phyloP scores from a whole-genome alignment of 805 yeast species.

The Ogataea wickerhamii region DNA sequence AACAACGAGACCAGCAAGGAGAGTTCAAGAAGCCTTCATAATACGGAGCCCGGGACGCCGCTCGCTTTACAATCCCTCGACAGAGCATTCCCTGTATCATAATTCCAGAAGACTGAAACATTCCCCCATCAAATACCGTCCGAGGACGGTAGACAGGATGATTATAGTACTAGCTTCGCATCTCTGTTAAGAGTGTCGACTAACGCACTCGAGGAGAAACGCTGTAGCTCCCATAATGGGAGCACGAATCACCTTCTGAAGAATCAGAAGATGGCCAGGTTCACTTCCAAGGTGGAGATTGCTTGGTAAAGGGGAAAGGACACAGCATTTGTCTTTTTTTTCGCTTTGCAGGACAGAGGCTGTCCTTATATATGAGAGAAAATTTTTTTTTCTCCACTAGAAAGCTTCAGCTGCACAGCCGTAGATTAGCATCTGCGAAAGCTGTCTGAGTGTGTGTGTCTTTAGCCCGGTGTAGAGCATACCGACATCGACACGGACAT shows the following conservation, averaged over 20 bases:
- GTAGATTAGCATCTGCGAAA: not conserved
- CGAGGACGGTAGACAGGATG: constrained; percentile 23
- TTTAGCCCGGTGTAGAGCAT: too few species aligned
- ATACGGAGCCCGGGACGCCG: constrained; percentile 24
- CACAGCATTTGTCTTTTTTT: too few species aligned
- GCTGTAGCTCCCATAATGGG: constrained; percentile 22
- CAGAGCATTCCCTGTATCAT: constrained; percentile 89
- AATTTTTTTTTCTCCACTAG: constrained; percentile 5
- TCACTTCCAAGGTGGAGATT: constrained; percentile 39
- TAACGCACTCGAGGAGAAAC: constrained; percentile 26
- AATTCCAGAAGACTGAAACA: constrained; percentile 19
- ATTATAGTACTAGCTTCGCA: constrained; percentile 34
- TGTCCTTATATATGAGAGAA: too few species aligned
- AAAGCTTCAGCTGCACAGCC: not conserved
- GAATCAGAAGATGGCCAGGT: constrained; percentile 22
- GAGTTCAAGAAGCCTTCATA: constrained; percentile 53
- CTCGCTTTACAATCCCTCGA: constrained; percentile 89
- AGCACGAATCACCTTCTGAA: constrained; percentile 21
- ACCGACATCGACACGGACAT: too few species aligned
- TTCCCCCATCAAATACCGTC: constrained; percentile 31
- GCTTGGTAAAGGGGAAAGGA: constrained; percentile 22
- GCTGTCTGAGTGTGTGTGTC: too few species aligned
- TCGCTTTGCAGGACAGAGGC: too few species aligned
- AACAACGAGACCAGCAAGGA: constrained; percentile 19
- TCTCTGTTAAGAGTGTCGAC: constrained; percentile 30